These are phyloP conservation scores for Taphrina wiesneri DNA, from an alignment of 1,139 yeast species.

Conservation along the genomic window DNA sequence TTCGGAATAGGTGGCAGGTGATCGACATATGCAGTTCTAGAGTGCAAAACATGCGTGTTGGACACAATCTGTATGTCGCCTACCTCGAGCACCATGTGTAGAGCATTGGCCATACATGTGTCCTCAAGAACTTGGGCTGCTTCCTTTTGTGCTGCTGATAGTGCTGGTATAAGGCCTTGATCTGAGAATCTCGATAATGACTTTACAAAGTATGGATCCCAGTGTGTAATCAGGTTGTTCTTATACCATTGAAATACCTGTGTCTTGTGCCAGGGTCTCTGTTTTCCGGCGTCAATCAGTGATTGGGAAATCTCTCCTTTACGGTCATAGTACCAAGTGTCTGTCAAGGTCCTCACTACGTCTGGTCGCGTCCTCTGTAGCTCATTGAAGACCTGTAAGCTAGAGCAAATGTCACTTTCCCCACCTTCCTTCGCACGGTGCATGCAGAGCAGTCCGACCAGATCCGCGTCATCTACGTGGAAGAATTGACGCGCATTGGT, in stretches of 20 bases:
- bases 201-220: constrained; percentile 33
- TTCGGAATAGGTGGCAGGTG: constrained; percentile 11
- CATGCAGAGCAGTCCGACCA: constrained; percentile 28
- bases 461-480: constrained; percentile 22
- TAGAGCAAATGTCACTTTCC: constrained; percentile 21
- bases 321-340: constrained; percentile 25
- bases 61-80: constrained; percentile 27
- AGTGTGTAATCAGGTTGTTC: constrained; percentile 15
- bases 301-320: constrained; percentile 21
- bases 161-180: constrained; percentile 26
- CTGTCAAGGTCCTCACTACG: constrained; percentile 25
- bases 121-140: constrained; percentile 26
- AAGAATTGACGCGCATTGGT: constrained; percentile 26
- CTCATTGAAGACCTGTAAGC: constrained; percentile 15
- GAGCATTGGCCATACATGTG: constrained; percentile 18
- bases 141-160: constrained; percentile 18
- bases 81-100: constrained; percentile 23
- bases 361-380: constrained; percentile 25
- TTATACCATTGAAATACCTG: constrained; percentile 20
- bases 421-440: constrained; percentile 26
- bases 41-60: constrained; percentile 19
- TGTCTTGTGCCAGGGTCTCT: constrained; percentile 11
- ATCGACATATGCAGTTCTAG: constrained; percentile 21
- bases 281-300: constrained; percentile 4
- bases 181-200: constrained; percentile 15